Evolutionary conservation across 306 rosid species (phyloP), one percentile per base, ranked within the genome.

Genomic region (Trifolium repens): DNA sequence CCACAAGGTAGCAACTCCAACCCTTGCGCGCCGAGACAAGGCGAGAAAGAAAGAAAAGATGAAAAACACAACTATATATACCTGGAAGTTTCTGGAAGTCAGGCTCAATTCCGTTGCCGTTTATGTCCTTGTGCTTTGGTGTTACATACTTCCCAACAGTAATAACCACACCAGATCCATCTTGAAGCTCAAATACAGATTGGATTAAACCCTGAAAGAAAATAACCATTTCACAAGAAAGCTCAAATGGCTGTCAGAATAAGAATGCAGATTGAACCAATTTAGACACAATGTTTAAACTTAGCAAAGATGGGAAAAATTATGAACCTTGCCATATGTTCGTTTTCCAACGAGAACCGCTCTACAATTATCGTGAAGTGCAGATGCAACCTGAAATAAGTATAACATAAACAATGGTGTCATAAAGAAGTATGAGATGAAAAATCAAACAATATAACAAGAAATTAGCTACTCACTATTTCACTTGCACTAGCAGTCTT

Each of bases 401-500:
- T 80, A 64, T 69, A 69, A 57, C 69, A 49, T 61, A 19, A 37
- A 57, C 26, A 53, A 40, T 26, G 60, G 19, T 72, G 62, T 69
- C 43, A 49, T 34, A 39, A 59, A 61, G 64, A 69, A 74, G 78
- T 39, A 49, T 46, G 52, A 77, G 62, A 6, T 62, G 55, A 46
- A 76, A 74, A 70, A 73, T 73, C 62, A 86, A 83, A 71, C 12
- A 62, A 76, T 15, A 26, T 42, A 73, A 44, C 61, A 50, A 72
- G 68, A 77, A 73, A 79, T 15, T 16, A 82, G 84, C 62, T 60
- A 55, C 98, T 89, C 81, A 94, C 98, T 69, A 94, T 94, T 94
- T 94, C 98, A 85, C 98, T 92, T 39, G 99, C 96, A 84, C 97
- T 94, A 5, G 98, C 99, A 83, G 98, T 94, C 74, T 82, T 90